Evolutionary conservation across 2,329 filamentous ascomycete species (phyloP).

Genomic region (Penicillium paneum): DNA sequence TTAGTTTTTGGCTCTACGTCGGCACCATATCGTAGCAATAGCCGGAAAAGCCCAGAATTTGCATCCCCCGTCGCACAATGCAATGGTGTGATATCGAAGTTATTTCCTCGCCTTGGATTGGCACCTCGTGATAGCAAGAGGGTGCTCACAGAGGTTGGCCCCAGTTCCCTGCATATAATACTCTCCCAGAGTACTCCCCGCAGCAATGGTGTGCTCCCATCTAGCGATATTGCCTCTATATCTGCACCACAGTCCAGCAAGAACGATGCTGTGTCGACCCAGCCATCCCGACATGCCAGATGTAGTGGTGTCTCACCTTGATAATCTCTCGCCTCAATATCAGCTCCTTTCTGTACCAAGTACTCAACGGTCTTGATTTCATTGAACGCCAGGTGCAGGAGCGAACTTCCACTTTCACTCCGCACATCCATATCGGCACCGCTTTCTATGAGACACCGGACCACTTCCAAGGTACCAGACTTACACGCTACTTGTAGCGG

Average conservation of each 20-base stretch:
- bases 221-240: slow-evolving; percentile 1
- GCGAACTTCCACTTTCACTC: not conserved
- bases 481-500: not conserved
- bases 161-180: not conserved
- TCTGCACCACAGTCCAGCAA: slow-evolving; percentile 13
- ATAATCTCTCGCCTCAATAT: slow-evolving; percentile 1
- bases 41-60: not conserved
- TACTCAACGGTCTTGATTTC: not conserved
- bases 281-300: slow-evolving; percentile 5
- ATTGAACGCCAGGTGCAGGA: slow-evolving; percentile 5
- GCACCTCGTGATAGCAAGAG: slow-evolving; percentile 7
- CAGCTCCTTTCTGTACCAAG: slow-evolving; percentile 5
- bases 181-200: not conserved
- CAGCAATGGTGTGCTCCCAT: slow-evolving; percentile 10
- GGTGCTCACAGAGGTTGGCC: not conserved
- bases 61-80: not conserved
- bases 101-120: not conserved
- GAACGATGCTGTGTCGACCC: not conserved
- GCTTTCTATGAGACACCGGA: slow-evolving; percentile 1
- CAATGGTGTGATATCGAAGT: not conserved
- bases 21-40: slow-evolving; percentile 4
- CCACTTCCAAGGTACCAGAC: not conserved
- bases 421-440: not conserved
- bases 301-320: slow-evolving; percentile 6
- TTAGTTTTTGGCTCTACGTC: not conserved